Evolutionary conservation across 805 yeast species (phyloP), one percentile per base, ranked within the genome.

Genomic region (Sungouiella blattae): DNA sequence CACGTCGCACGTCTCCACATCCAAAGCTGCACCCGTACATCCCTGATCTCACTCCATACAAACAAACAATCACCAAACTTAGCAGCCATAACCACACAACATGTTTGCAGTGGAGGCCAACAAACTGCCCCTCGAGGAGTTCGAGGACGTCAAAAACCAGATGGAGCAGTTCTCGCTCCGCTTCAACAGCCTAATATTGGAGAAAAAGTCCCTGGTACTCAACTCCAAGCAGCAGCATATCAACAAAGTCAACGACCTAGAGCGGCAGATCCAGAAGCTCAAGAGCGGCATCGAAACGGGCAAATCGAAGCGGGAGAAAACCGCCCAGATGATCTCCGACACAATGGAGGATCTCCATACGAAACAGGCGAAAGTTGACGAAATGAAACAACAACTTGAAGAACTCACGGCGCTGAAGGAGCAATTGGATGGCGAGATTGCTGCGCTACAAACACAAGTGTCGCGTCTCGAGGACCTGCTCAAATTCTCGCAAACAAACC

Each of bases 91-190:
- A 9, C 6, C 11, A 14, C 30, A 20, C 26, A 14, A n/a, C n/a
- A 30, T 30, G 33, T 30, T 30, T 30, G 33, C 33, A 4, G 33
- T 17, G 8, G 32, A 18, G 18, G 15, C 28, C 18, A 17, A 30
- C 33, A 43, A 26, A 15, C 32, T 35, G 17, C 53, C 57, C 5
- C 45, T 54, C 11, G 60, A 61, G 6, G 61, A 58, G 40, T 69
- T 69, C 40, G 66, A 60, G 6, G 47, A 48, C 12, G 58, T 71
- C 15, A 60, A 60, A 42, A 33, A 35, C 17, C 62, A 64, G 32
- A 60, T 74, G 60, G 64, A 59, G 20, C 50, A 40, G 14, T 69
- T 74, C 35, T 57, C 66, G n/a, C 46, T 49, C 16, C 56, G 49
- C 18, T 58, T 73, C 49, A 69, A 68, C 41, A 41, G 46, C 12